A percentile compares a stretch with the other conserved stretches of the same genome.
phyloP scores from a whole-genome alignment of 192 early-diverging fungal genomes.

The Nowakowskiella sp. region DNA sequence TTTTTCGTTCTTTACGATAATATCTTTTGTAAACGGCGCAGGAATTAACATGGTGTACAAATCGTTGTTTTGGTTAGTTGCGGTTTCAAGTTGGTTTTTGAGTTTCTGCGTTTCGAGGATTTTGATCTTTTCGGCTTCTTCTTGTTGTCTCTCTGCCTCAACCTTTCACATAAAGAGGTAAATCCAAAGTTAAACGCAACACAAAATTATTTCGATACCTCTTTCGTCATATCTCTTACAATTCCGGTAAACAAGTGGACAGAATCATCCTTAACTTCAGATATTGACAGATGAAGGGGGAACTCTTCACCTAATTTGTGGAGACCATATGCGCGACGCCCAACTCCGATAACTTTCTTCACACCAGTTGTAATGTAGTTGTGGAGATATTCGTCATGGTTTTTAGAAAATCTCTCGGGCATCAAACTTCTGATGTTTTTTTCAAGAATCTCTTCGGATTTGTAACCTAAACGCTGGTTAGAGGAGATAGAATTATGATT shows the following conservation, averaged over 20 bases:
- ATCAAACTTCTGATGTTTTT: conserved; percentile 14
- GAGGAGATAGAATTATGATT: too few species aligned
- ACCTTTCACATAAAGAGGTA: conserved; percentile 13
- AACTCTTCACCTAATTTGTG: conserved; percentile 1
- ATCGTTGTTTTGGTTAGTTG: conserved; percentile 14
- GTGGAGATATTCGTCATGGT: conserved; percentile 11
- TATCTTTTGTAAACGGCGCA: conserved; percentile 11
- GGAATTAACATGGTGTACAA: conserved; percentile 32
- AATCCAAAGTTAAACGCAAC: not conserved
- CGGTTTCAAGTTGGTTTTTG: conserved; percentile 6
- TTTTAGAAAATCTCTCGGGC: conserved; percentile 7
- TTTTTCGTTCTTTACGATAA: too few species aligned
- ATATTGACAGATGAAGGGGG: conserved; percentile 3
- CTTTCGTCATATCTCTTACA: conserved; percentile 17
- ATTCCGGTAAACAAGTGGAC: conserved; percentile 8
- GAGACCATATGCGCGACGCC: not conserved
- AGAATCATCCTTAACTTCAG: conserved; percentile 2
- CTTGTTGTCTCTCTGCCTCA: conserved; percentile 19
- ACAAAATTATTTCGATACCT: too few species aligned
- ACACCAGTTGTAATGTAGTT: conserved; percentile 9
- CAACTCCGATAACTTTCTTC: conserved; percentile 12
- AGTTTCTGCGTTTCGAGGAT: conserved; percentile 18
- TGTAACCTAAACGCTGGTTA: conserved; percentile 6
- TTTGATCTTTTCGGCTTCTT: conserved; percentile 23
- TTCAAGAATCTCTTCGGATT: conserved; percentile 10